phyloP scores from a whole-genome alignment of 2,329 filamentous ascomycete genomes.

The Alternaria sp. region DNA sequence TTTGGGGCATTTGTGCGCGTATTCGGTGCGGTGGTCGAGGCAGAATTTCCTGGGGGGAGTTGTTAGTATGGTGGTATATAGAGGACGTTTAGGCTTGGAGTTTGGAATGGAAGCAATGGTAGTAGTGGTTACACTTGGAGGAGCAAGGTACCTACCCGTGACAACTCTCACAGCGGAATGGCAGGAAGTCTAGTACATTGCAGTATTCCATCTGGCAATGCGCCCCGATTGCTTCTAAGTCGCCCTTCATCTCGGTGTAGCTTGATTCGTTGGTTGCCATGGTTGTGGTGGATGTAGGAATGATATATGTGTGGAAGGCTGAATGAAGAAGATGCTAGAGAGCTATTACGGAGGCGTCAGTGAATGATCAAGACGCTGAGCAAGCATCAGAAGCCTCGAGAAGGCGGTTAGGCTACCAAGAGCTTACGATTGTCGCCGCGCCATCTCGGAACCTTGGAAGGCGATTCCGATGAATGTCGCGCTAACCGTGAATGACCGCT shows the following conservation, averaged over 20 bases:
- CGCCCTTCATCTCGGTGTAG: constrained; percentile 73
- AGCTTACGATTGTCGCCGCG: constrained; percentile 20
- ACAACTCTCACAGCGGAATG: constrained; percentile 92
- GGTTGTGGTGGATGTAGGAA: background rate
- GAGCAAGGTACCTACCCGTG: constrained; percentile 57
- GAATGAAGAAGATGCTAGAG: background rate
- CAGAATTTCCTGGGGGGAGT: constrained; percentile 72
- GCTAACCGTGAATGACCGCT: background rate
- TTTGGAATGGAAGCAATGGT: too few species aligned
- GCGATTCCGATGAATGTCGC: background rate
- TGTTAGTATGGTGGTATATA: constrained; percentile 11
- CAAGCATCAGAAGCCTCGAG: constrained; percentile 27
- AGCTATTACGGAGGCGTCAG: background rate
- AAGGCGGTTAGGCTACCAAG: constrained; percentile 18
- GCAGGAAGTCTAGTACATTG: constrained; percentile 93
- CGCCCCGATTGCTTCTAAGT: constrained; percentile 83
- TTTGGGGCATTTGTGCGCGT: constrained; percentile 72
- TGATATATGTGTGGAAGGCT: background rate
- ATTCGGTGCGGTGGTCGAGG: constrained; percentile 90
- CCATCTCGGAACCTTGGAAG: constrained; percentile 9
- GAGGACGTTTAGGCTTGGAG: too few species aligned
- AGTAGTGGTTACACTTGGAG: too few species aligned
- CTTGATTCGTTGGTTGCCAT: constrained; percentile 46
- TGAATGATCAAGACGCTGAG: constrained; percentile 7
- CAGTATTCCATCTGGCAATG: constrained; percentile 94